Base-by-base conservation (phyloP, 2,329 filamentous ascomycete species). In the Onygenales sp. region DNA sequence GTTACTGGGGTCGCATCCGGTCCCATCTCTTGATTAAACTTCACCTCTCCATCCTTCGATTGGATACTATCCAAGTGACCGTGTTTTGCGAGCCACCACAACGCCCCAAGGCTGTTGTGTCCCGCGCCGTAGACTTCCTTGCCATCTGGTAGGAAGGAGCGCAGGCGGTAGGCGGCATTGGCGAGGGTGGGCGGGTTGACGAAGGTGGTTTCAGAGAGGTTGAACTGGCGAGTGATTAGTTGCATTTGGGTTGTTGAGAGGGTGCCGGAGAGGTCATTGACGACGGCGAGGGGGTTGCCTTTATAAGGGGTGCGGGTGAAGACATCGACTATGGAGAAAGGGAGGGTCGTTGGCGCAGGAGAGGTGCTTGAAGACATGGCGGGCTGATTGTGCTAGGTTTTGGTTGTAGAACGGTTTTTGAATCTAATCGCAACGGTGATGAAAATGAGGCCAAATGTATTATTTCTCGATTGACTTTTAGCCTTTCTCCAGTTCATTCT, bases 101-200 rank as follows among this genome's bases (percentile, higher is more conserved):
- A 58, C 9, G 57, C 59, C n/a, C 57, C 59, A 37, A 59, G 56
- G 10, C 56, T 55, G 42, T 61, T 61, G 45, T 61, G 59, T 8
- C 59, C 59, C 2, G 56, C 57, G 11, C 59, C 57, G 39, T 59
- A 58, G 37, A 61, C 56, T 40, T 61, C 59, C 45, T 55, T 55
- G 17, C 56, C 59, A 21, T 61, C 57, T n/a, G 59, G 59, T 6
- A 59, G 55, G 43, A 61, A 61, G 9, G 58, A 60, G 17, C 54
- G 50, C n/a, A 61, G 57, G 1, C 54, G 56, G 43, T 49, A 59
- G 13, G 53, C 55, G 8, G 56, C 55, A 42, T 40, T 42, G 4
- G 54, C 27, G 11, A 45, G 45, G 42, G 52, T 47, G 27, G 59
- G 52, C 8, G 56, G 54, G 43, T 52, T 56, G 33, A 60, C 42